phyloP scores from a whole-genome alignment of 257 asterid species.

The Scutellaria galericulata region DNA sequence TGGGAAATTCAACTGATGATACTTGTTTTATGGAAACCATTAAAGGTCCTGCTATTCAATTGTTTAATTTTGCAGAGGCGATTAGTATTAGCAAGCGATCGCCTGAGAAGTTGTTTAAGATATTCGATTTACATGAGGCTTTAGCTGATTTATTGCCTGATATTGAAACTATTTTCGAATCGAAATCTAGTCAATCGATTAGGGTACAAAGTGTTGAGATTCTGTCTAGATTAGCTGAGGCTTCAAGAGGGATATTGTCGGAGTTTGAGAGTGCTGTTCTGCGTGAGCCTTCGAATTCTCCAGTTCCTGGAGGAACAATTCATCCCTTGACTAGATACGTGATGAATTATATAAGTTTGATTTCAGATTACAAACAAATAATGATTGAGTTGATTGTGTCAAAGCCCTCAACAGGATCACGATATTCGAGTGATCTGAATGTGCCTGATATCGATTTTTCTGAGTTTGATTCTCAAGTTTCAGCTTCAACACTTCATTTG shows the following conservation, averaged over 20 bases:
- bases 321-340: conserved; percentile 94
- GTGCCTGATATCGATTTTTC: conserved; percentile 76
- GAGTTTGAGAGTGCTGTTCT: conserved; percentile 89
- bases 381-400: conserved; percentile 70
- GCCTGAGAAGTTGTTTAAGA: conserved; percentile 90
- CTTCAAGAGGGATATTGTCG: conserved; percentile 74
- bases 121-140: conserved; percentile 85
- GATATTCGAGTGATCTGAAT: conserved; percentile 65
- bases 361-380: conserved; percentile 75
- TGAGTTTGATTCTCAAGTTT: conserved; percentile 59
- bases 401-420: conserved; percentile 68
- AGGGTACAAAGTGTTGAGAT: conserved; percentile 78
- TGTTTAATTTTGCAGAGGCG: conserved; percentile 87
- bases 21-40: conserved; percentile 82
- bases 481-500: conserved; percentile 74
- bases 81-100: conserved; percentile 78
- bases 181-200: conserved; percentile 69
- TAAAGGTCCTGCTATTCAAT: conserved; percentile 79
- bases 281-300: conserved; percentile 72
- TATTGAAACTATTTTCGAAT: conserved; percentile 69
- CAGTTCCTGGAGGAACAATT: conserved; percentile 90
- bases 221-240: conserved; percentile 80
- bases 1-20: conserved; percentile 62
- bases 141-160: conserved; percentile 74
- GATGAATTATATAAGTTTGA: conserved; percentile 85